phyloP scores from a whole-genome alignment of 345 rosid genomes.

The Gossypium australe region DNA sequence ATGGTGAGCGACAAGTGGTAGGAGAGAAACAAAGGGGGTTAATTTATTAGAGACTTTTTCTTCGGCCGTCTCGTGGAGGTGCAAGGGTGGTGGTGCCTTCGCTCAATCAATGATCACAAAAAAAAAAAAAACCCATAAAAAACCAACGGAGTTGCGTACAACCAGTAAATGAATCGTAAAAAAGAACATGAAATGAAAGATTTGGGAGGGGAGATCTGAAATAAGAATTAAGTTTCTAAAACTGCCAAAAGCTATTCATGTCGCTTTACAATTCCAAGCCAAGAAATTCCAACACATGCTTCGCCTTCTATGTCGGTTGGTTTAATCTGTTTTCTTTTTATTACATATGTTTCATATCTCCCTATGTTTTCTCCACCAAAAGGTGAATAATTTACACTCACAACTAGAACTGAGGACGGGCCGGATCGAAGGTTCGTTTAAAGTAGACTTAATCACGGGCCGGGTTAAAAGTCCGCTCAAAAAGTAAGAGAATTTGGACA shows the following conservation, averaged over 20 bases:
- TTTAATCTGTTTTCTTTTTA: slow-evolving; percentile 37
- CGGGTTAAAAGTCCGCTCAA: accelerated
- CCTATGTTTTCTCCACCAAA: too few species aligned
- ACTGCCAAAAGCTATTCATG: slow-evolving; percentile 48
- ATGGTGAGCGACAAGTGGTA: slow-evolving; percentile 43
- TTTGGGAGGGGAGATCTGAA: neutral
- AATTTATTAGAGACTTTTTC: neutral
- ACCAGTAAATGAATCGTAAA: neutral
- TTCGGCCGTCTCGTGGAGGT: slow-evolving; percentile 30
- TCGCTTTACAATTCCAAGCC: slow-evolving; percentile 41
- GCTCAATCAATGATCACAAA: slow-evolving; percentile 20
- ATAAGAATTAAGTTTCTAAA: neutral
- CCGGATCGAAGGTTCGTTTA: accelerated
- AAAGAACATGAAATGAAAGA: too few species aligned
- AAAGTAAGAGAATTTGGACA: accelerated
- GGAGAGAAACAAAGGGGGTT: neutral
- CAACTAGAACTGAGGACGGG: too few species aligned
- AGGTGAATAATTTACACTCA: too few species aligned
- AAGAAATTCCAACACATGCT: slow-evolving; percentile 47
- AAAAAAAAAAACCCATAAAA: neutral
- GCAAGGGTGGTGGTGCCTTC: slow-evolving; percentile 28
- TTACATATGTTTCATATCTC: slow-evolving; percentile 19
- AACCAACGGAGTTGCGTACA: slow-evolving; percentile 32
- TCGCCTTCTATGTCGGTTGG: slow-evolving; percentile 60
- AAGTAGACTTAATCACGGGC: too few species aligned